These are phyloP conservation scores for Pseudogymnoascus sp. DNA, from an alignment of 2,329 filamentous ascomycete species.

Conservation along the genomic window DNA sequence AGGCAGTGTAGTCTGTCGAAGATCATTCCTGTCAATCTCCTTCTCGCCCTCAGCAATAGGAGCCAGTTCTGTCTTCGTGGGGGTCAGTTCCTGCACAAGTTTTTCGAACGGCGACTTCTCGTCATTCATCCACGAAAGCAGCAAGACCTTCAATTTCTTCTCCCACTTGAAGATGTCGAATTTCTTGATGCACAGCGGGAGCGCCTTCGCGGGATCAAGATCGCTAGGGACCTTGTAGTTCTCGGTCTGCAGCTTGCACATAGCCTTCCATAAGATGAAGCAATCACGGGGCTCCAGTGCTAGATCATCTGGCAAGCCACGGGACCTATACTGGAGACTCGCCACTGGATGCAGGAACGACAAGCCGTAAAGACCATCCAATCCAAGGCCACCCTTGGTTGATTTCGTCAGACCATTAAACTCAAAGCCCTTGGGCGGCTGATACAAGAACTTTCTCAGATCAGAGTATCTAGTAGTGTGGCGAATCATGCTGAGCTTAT, in stretches of 20 bases:
- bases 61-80: constrained; percentile 1
- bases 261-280: constrained; percentile 54
- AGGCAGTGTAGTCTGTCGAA: constrained; percentile 44
- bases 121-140: constrained; percentile 55
- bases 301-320: constrained; percentile 60
- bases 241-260: constrained; percentile 49
- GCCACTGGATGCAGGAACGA: constrained; percentile 59
- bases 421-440: constrained; percentile 38
- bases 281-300: constrained; percentile 66
- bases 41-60: constrained; percentile 3
- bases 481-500: constrained; percentile 59
- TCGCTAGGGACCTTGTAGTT: constrained; percentile 42
- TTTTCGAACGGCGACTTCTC: constrained; percentile 35
- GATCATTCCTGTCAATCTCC: constrained; percentile 24
- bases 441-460: constrained; percentile 65
- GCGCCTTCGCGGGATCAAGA: constrained; percentile 42
- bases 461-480: constrained; percentile 68
- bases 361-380: constrained; percentile 33
- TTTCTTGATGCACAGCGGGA: constrained; percentile 53
- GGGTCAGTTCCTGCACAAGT: constrained; percentile 40
- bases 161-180: constrained; percentile 62
- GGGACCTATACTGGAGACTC: constrained; percentile 51
- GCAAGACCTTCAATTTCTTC: constrained; percentile 46
- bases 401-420: constrained; percentile 30
- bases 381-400: constrained; percentile 23